phyloP scores from a whole-genome alignment of 1,139 yeast genomes.

The Nakaseomyces uthaithaninus region DNA sequence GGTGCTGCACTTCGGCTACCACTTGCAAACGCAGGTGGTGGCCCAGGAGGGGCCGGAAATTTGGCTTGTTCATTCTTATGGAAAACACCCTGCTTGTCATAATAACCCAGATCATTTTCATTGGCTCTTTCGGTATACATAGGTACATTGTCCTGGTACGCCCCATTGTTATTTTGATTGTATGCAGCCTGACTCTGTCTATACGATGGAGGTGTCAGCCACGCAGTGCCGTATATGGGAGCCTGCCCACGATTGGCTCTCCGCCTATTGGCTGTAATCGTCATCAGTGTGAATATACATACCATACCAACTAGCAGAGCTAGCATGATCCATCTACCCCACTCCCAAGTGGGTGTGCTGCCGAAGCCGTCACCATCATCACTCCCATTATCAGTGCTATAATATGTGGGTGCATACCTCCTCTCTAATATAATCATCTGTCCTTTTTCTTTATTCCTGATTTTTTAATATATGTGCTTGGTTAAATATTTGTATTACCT shows the following conservation, averaged over 20 bases:
- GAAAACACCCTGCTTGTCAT: constrained; percentile 58
- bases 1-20: not conserved
- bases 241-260: constrained; percentile 52
- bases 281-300: constrained; percentile 35
- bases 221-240: constrained; percentile 75
- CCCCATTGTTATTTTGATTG: constrained; percentile 31
- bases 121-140: constrained; percentile 55
- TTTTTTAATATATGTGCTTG: too few species aligned
- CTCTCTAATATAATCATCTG: not conserved
- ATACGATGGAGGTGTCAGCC: constrained; percentile 86
- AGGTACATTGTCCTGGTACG: constrained; percentile 44
- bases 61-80: constrained; percentile 23
- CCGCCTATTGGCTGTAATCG: constrained; percentile 46
- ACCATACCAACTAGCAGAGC: constrained; percentile 41
- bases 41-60: constrained; percentile 13
- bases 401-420: not conserved
- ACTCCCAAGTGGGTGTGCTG: constrained; percentile 14
- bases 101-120: constrained; percentile 70
- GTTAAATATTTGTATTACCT: too few species aligned
- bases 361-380: not conserved
- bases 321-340: constrained; percentile 40
- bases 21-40: constrained; percentile 9
- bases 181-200: constrained; percentile 59
- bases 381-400: not conserved
- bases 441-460: too few species aligned